Evolutionary conservation across 2,329 filamentous ascomycete genomes (phyloP).

Genomic region (Botrytis aclada): DNA sequence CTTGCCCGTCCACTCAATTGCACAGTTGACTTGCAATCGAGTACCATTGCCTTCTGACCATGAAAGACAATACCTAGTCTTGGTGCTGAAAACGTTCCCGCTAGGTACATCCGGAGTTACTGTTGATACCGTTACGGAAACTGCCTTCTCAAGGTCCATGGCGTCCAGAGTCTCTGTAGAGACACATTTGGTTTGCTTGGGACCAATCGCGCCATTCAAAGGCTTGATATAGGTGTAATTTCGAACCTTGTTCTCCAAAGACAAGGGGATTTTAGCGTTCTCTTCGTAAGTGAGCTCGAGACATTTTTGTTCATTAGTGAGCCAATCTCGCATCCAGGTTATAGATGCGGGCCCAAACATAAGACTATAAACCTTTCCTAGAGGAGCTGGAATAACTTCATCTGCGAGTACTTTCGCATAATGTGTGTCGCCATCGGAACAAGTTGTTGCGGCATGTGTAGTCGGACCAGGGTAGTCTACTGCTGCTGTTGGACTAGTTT

Average conservation of each 20-base stretch:
- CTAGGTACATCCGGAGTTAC: constrained; percentile 94
- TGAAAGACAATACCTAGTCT: constrained; percentile 90
- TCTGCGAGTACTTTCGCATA: constrained; percentile 85
- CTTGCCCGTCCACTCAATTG: constrained; percentile 94
- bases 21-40: constrained; percentile 80
- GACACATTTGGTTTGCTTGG: constrained; percentile 91
- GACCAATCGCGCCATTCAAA: constrained; percentile 77
- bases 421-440: constrained; percentile 72
- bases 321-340: constrained; percentile 80
- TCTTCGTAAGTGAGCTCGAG: constrained; percentile 84
- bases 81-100: constrained; percentile 85
- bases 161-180: constrained; percentile 80
- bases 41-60: constrained; percentile 89
- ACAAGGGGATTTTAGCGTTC: constrained; percentile 54
- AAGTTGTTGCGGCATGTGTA: constrained; percentile 80
- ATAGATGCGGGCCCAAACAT: constrained; percentile 81
- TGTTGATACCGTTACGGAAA: constrained; percentile 78
- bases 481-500: constrained; percentile 44
- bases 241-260: constrained; percentile 70
- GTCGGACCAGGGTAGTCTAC: constrained; percentile 81
- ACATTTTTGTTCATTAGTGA: constrained; percentile 84
- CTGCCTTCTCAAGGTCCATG: constrained; percentile 81
- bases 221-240: constrained; percentile 90
- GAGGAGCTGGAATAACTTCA: constrained; percentile 78
- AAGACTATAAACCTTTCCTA: constrained; percentile 87